Percentiles rank a stretch among this genome's conserved stretches.
These are phyloP conservation scores for Penicillium malachiteum DNA, from an alignment of 495 filamentous ascomycete genomes.

Conservation along the genomic window DNA sequence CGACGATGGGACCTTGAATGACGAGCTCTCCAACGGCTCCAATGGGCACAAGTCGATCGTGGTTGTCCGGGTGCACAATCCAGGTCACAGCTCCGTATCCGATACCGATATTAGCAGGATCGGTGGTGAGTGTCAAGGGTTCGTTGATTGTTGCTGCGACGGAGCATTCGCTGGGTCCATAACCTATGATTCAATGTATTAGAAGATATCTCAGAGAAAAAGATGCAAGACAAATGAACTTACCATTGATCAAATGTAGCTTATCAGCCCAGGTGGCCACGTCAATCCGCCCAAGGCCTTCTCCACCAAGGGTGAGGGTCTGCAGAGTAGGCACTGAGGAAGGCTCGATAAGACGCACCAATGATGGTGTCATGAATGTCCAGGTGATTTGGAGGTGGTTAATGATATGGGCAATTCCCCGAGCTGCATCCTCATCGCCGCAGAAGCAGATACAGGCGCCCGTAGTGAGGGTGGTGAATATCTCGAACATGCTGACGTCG, in stretches of 20 bases:
- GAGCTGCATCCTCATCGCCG: constrained; percentile 16
- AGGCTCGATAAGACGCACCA: neutral
- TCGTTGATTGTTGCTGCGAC: neutral
- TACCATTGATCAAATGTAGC: constrained; percentile 12
- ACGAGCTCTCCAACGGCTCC: constrained; percentile 45
- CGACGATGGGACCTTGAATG: constrained; percentile 41
- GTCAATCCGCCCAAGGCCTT: constrained; percentile 1
- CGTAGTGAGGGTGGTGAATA: constrained; percentile 27
- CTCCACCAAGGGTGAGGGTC: constrained; percentile 24
- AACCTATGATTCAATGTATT: neutral
- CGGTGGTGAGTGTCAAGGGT: neutral
- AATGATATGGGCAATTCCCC: constrained; percentile 7
- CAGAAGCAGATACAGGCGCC: constrained; percentile 28
- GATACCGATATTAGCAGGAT: constrained; percentile 28
- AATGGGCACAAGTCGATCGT: constrained; percentile 30
- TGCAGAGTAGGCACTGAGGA: constrained; percentile 15
- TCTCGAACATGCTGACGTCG: constrained; percentile 3
- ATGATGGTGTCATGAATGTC: constrained; percentile 12
- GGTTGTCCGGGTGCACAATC: constrained; percentile 40
- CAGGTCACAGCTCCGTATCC: constrained; percentile 37
- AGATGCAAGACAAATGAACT: too few relatives aligned
- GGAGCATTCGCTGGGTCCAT: constrained; percentile 27
- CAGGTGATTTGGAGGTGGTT: constrained; percentile 8
- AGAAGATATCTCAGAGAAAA: too few relatives aligned
- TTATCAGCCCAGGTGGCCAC: constrained; percentile 40